A percentile compares a stretch with the other conserved stretches of the same genome.
Conservation (phyloP, 495 filamentous ascomycete genomes). For the Hyaloscypha finlandica region DNA sequence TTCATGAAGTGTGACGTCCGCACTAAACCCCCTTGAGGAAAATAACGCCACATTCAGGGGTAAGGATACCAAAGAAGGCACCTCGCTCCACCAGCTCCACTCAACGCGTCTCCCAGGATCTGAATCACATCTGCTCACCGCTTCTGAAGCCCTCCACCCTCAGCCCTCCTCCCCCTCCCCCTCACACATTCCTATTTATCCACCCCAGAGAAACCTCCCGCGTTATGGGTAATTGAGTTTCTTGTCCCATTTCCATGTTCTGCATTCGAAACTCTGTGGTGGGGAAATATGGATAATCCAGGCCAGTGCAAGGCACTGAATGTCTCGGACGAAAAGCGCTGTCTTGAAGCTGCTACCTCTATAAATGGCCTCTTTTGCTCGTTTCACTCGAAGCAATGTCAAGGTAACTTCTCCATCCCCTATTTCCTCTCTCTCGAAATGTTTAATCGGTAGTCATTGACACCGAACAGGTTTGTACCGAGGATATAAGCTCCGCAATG, state of each 20-base stretch:
- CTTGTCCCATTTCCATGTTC: background rate
- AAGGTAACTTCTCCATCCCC: background rate
- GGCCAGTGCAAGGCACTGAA: constrained; percentile 42
- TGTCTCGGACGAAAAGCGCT: constrained; percentile 41
- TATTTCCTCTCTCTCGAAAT: background rate
- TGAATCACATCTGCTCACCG: background rate
- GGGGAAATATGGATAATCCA: background rate
- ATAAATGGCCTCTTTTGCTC: constrained; percentile 49
- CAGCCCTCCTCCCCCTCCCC: too few species aligned
- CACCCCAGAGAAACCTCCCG: background rate
- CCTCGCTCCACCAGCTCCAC: background rate
- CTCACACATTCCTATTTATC: background rate
- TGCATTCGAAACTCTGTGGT: background rate
- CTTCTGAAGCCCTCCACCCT: background rate
- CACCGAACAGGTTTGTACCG: constrained; percentile 43
- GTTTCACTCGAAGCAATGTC: constrained; percentile 47
- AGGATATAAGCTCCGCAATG: constrained; percentile 52
- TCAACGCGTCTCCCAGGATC: background rate
- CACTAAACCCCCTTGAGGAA: background rate
- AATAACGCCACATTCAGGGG: background rate
- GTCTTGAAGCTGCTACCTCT: constrained; percentile 39
- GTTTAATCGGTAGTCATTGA: constrained; percentile 19
- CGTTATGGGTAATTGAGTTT: background rate
- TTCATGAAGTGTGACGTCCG: background rate
- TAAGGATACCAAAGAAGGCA: background rate